phyloP scores from a whole-genome alignment of 306 rosid species.

The Begonia fuchsioides region DNA sequence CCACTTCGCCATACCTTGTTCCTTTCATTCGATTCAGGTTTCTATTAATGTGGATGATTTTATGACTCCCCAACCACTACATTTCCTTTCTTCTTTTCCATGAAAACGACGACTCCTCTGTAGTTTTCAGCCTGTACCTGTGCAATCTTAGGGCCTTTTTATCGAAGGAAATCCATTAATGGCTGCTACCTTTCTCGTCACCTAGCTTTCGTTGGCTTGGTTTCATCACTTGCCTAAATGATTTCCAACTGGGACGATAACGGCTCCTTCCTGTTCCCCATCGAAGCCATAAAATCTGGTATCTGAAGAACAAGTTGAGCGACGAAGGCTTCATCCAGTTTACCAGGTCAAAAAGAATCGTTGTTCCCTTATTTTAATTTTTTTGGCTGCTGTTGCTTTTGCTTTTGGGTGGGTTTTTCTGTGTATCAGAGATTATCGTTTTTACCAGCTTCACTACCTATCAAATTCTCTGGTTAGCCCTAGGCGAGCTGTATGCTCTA shows the following conservation, averaged over 20 bases:
- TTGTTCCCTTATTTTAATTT: not conserved
- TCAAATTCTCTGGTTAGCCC: not conserved
- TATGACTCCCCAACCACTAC: conserved; percentile 23
- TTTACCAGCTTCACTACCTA: too few species aligned
- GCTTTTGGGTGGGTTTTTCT: not conserved
- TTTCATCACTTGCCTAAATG: conserved; percentile 8
- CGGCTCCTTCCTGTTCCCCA: conserved; percentile 15
- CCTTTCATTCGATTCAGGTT: conserved; percentile 16
- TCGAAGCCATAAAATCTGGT: conserved; percentile 8
- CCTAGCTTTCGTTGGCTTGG: conserved; percentile 12
- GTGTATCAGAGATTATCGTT: too few species aligned
- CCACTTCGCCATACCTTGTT: conserved; percentile 2
- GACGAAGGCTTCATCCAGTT: not conserved
- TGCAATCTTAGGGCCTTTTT: conserved; percentile 2
- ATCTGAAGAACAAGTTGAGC: conserved; percentile 7
- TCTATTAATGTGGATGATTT: conserved; percentile 20
- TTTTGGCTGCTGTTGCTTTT: not conserved
- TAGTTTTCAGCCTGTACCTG: conserved; percentile 10
- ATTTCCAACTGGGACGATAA: conserved; percentile 6
- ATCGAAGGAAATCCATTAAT: conserved; percentile 6
- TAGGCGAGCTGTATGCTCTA: not conserved
- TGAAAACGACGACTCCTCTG: conserved; percentile 14
- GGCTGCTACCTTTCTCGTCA: conserved; percentile 12
- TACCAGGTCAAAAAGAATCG: not conserved
- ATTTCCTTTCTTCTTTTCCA: conserved; percentile 7